phyloP scores from a whole-genome alignment of 2,329 filamentous ascomycete genomes.

The Alternaria atra region DNA sequence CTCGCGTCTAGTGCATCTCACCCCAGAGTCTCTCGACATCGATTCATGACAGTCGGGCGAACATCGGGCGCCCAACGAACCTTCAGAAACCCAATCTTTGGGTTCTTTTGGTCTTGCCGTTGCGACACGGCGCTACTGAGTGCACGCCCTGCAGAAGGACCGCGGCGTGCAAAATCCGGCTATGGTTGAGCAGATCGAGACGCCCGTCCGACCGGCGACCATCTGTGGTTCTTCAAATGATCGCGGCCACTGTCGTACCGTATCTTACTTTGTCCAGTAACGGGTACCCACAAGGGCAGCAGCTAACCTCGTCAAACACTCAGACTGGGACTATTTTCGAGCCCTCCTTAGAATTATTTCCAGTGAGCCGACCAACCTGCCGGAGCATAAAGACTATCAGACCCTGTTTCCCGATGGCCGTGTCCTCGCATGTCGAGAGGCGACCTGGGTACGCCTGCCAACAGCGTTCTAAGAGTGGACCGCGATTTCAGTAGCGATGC shows the following conservation, averaged over 20 bases:
- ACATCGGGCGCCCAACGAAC: conserved; percentile 10
- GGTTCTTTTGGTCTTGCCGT: background rate
- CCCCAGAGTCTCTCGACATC: background rate
- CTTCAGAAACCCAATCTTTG: conserved; percentile 5
- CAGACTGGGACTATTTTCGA: background rate
- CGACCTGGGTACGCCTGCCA: conserved; percentile 12
- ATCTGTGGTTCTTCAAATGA: conserved; percentile 6
- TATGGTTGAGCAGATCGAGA: conserved; percentile 11
- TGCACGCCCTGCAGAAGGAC: conserved; percentile 8
- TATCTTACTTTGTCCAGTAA: background rate
- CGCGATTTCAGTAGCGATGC: conserved; percentile 21
- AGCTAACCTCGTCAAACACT: conserved; percentile 5
- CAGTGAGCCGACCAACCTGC: conserved; percentile 1
- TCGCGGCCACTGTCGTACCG: conserved; percentile 13
- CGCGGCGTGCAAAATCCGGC: conserved; percentile 12
- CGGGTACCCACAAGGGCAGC: background rate
- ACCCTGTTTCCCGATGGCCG: background rate
- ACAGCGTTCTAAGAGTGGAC: background rate
- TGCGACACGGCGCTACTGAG: conserved; percentile 15
- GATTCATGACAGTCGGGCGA: background rate
- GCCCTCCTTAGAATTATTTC: background rate
- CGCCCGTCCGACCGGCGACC: conserved; percentile 12
- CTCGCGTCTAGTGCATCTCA: conserved; percentile 1
- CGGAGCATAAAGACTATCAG: background rate
- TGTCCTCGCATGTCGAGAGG: background rate